Base-by-base conservation (phyloP, 1,284 basidiomycete species). In the Spongispora temasekensis region DNA sequence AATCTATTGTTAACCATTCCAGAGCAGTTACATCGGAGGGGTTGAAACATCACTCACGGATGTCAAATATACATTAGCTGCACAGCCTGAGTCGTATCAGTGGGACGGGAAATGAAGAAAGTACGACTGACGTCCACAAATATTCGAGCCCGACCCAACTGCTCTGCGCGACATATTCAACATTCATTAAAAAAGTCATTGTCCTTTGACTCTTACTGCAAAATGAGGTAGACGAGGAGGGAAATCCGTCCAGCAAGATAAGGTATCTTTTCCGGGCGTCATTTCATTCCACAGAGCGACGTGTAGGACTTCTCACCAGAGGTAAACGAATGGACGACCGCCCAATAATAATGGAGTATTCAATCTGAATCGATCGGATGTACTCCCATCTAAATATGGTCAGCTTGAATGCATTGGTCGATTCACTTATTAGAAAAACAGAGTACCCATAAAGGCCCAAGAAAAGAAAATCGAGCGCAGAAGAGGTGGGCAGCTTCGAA, bases 321-420 rank as follows among this genome's bases (percentile, higher is more conserved):
- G 64, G 5, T 68, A 61, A 71, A 30, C 64, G 51, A 31, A 69
- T 68, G 7, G 60, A 9, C 4, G 60, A n/a, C 21, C 66, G 66
- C 13, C 64, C 40, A 40, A 61, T 63, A 27, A 69, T 30, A 30
- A 71, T 35, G 4, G 59, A 62, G 25, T 56, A 63, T 30, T 71
- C 69, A 5, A 65, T 57, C 2, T 54, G 56, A 19, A 69, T 32
- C 13, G 67, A 60, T 27, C 54, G 53, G 7, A 68, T 3, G 28
- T 68, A 69, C 25, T 69, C 68, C 68, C 68, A 68, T 3, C 68
- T 67, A 42, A 1, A 10, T 3, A 31, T 40, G 27, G 5, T 34
- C 30, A 53, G 28, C 21, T 31, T 23, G 37, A 40, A 8, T 1
- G 15, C 13, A 12, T 32, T 13, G n/a, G n/a, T n/a, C n/a, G n/a